Conservation (phyloP, 495 filamentous ascomycete species). For the Achaetomiella virescens region DNA sequence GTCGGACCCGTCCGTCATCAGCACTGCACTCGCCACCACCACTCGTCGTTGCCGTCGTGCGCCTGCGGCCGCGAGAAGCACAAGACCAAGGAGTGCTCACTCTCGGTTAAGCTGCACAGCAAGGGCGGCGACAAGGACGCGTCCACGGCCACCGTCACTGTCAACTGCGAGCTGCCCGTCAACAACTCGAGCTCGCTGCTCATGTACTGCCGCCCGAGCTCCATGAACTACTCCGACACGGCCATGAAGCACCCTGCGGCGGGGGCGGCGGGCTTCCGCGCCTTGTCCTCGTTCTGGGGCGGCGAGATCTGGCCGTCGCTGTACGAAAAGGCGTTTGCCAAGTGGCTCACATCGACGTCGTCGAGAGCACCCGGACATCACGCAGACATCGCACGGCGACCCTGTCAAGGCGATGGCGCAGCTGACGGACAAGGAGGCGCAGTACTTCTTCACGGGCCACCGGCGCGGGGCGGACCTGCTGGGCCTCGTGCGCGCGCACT, state of each 20-base stretch:
- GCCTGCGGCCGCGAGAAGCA: background rate
- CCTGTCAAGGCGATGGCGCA: constrained; percentile 36
- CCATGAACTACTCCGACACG: background rate
- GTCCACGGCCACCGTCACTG: constrained; percentile 28
- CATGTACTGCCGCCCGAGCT: constrained; percentile 31
- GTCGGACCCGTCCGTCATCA: constrained; percentile 29
- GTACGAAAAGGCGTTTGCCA: constrained; percentile 39
- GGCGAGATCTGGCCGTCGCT: constrained; percentile 33
- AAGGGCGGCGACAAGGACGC: constrained; percentile 37
- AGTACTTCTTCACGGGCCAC: constrained; percentile 27
- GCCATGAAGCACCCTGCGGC: background rate
- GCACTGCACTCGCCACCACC: constrained; percentile 12
- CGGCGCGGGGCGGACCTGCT: constrained; percentile 25
- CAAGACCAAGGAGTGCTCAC: constrained; percentile 1
- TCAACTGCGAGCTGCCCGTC: constrained; percentile 32
- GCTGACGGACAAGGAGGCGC: constrained; percentile 27
- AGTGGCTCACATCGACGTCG: constrained; percentile 35
- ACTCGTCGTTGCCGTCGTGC: background rate
- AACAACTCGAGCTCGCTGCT: constrained; percentile 33
- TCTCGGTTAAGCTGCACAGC: constrained; percentile 30
- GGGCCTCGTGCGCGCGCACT: constrained; percentile 26
- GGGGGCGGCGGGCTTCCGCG: too few species aligned
- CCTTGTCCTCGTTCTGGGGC: too few species aligned
- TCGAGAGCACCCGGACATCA: constrained; percentile 32
- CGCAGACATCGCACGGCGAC: constrained; percentile 29